A percentile compares a stretch with the other conserved stretches of the same genome.
Conservation (phyloP, 495 filamentous ascomycete species). For the Bryoglossum gracile region DNA sequence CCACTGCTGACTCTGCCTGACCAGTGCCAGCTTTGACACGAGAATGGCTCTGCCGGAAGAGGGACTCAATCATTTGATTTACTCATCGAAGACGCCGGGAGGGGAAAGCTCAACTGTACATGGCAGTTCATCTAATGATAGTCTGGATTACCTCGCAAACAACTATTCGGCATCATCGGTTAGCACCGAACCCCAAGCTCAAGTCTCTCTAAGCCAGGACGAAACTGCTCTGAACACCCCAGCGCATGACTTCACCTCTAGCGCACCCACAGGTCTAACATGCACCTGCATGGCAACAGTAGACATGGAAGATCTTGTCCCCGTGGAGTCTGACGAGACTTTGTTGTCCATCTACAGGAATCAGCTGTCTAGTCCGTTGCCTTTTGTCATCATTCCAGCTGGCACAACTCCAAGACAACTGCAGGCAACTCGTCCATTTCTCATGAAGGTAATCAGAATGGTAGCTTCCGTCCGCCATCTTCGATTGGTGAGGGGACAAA, state of each 20-base stretch:
- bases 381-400: constrained; percentile 32
- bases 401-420: constrained; percentile 23
- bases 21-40: too few relatives aligned
- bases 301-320: not conserved
- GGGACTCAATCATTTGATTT: constrained; percentile 26
- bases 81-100: constrained; percentile 26
- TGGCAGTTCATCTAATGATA: constrained; percentile 2
- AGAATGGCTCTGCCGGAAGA: constrained; percentile 31
- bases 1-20: too few relatives aligned
- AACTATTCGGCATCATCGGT: constrained; percentile 16
- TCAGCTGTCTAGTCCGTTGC: constrained; percentile 30
- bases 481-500: constrained; percentile 32
- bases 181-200: constrained; percentile 14
- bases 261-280: not conserved
- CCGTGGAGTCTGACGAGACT: constrained; percentile 27
- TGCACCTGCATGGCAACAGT: constrained; percentile 1
- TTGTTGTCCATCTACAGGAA: constrained; percentile 30
- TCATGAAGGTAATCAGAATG: constrained; percentile 32
- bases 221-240: too few relatives aligned
- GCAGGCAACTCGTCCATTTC: constrained; percentile 24
- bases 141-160: not conserved
- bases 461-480: constrained; percentile 33
- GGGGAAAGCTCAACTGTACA: constrained; percentile 20
- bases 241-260: too few relatives aligned
- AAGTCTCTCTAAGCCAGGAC: constrained; percentile 10